Base-by-base conservation (phyloP, 768 basidiomycete species). In the Suillus variegatus region DNA sequence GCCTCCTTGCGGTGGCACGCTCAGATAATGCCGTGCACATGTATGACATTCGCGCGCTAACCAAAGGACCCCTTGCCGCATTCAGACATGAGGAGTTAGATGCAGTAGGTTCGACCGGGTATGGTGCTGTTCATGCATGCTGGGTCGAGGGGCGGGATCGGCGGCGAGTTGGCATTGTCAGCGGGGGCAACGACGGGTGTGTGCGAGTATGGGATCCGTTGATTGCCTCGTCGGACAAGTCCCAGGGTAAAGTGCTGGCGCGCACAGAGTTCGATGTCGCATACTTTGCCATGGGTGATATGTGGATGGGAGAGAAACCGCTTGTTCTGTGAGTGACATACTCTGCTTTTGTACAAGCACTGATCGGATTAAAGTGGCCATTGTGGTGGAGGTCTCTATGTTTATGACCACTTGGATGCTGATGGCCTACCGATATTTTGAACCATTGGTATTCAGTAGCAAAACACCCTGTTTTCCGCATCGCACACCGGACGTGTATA, bases 171-270 rank as follows among this genome's bases (percentile, higher is more conserved):
- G 84, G 86, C 5, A 79, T 91, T 22, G 72, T 88, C 22, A 88
- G 85, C 10, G 88, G 86, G 4, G 89, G 90, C 0, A 79, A 83
- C 43, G 90, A 92, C 71, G 89, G 90, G n/a, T 89, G 88, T 70
- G 82, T 92, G 12, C 81, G 89, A 35, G 68, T 90, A 43, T 92
- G 90, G 90, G 84, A 91, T 70, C 82, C 87, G 7, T 74, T 78
- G 32, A 71, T 76, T n/a, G 79, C 85, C 1, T 68, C 68, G 1
- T 70, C 74, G 8, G 75, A 80, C 60, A 70, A 74, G 3, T 64
- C 68, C 4, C 86, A 88, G 72, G 88, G 86, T 18, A 74, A 56
- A 3, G 72, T 85, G 10, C 68, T 91, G 16, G 88, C 84, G 6
- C 80, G 85, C 67, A 81, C 82, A 6, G 78, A 82, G 67, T 84